A percentile compares a stretch with the other conserved stretches of the same genome.
phyloP scores from a whole-genome alignment of 2,329 filamentous ascomycete genomes.

The Biscogniauxia mediterranea region DNA sequence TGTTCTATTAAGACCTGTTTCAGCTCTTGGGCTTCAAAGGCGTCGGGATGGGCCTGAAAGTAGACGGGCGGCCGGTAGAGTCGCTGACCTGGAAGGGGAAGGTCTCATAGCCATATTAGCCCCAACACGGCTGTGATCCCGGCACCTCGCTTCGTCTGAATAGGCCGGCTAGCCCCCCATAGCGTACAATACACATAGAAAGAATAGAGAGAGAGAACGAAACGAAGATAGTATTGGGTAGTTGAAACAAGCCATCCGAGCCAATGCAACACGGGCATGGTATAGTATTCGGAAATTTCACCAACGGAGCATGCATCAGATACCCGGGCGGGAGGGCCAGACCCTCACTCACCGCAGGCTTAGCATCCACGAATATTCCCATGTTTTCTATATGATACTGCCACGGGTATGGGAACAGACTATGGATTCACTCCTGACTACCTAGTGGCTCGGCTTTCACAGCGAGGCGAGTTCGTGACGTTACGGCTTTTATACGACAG shows the following conservation, averaged over 20 bases:
- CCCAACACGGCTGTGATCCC: conserved; percentile 16
- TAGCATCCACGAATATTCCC: background rate
- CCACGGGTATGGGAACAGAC: too few species aligned
- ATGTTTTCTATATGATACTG: background rate
- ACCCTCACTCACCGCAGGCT: background rate
- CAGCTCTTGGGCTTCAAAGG: conserved; percentile 23
- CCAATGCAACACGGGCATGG: background rate
- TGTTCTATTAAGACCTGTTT: conserved; percentile 28
- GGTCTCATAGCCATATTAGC: conserved; percentile 27
- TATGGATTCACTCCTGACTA: too few species aligned
- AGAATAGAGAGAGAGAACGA: background rate
- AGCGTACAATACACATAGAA: background rate
- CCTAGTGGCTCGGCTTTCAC: background rate
- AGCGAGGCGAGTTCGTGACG: conserved; percentile 7
- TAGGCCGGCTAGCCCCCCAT: background rate
- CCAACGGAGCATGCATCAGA: background rate
- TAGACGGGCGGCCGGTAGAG: conserved; percentile 16
- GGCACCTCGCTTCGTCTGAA: conserved; percentile 19
- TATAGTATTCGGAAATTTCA: background rate
- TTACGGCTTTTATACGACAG: conserved; percentile 5
- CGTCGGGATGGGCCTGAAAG: conserved; percentile 14
- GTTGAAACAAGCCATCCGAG: background rate
- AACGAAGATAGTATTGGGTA: background rate
- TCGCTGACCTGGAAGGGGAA: conserved; percentile 23
- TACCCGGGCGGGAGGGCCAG: background rate